phyloP scores from a whole-genome alignment of 2,329 filamentous ascomycete species.

The Pseudogymnoascus sp. region DNA sequence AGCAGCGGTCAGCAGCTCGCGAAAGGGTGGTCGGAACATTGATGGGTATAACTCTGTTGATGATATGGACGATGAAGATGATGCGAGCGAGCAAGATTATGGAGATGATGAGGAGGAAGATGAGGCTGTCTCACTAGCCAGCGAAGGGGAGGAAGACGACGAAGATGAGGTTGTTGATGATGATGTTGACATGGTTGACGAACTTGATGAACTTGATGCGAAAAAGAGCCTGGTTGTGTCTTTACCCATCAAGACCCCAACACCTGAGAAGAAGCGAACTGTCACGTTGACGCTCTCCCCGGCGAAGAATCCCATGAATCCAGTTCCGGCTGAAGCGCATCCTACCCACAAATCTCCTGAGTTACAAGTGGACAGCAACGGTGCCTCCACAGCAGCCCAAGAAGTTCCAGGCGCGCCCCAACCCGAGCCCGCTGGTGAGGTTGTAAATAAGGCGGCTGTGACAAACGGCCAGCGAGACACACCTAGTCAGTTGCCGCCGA shows the following conservation, averaged over 20 bases:
- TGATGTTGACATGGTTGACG: slow-evolving; percentile 43
- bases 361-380: slow-evolving; percentile 26
- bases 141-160: slow-evolving; percentile 37
- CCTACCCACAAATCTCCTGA: slow-evolving; percentile 25
- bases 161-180: slow-evolving; percentile 40
- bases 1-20: slow-evolving; percentile 19
- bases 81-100: slow-evolving; percentile 65
- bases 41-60: slow-evolving; percentile 51
- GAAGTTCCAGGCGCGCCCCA: slow-evolving; percentile 12
- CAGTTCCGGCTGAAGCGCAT: slow-evolving; percentile 26
- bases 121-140: slow-evolving; percentile 55
- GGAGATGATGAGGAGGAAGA: slow-evolving; percentile 67
- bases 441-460: neutral
- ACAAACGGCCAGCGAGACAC: neutral
- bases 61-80: slow-evolving; percentile 57
- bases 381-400: neutral
- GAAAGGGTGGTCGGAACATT: slow-evolving; percentile 38
- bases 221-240: slow-evolving; percentile 64
- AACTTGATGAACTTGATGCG: slow-evolving; percentile 39
- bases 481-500: slow-evolving; percentile 18
- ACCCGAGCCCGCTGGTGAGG: neutral
- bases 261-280: slow-evolving; percentile 24
- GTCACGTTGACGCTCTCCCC: slow-evolving; percentile 25
- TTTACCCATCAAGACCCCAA: slow-evolving; percentile 42
- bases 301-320: slow-evolving; percentile 13